Evolutionary conservation across 345 rosid genomes (phyloP).

Genomic region (Limnanthes douglasii): DNA sequence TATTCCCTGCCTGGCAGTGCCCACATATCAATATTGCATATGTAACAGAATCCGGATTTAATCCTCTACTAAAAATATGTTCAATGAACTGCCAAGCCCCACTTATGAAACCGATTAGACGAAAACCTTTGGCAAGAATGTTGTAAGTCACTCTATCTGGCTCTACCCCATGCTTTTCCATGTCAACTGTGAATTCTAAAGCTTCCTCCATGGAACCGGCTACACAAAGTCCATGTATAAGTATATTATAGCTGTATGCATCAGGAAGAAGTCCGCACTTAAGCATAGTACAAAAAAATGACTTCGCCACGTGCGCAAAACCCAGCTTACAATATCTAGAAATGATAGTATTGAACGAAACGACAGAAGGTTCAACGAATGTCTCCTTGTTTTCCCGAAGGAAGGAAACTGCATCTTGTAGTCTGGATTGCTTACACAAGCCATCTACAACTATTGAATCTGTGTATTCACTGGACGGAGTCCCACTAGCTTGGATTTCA

Average conservation of each 20-base stretch:
- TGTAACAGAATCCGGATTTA: slow-evolving; percentile 40
- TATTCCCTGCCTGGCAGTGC: slow-evolving; percentile 39
- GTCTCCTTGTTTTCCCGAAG: slow-evolving; percentile 25
- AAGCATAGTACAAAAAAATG: slow-evolving; percentile 50
- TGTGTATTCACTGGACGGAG: slow-evolving; percentile 26
- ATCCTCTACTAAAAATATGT: slow-evolving; percentile 29
- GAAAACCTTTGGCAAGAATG: slow-evolving; percentile 49
- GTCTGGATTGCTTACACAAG: slow-evolving; percentile 43
- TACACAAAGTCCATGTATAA: slow-evolving; percentile 51
- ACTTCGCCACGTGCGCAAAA: slow-evolving; percentile 45
- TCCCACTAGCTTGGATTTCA: slow-evolving; percentile 21
- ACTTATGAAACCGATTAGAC: slow-evolving; percentile 31
- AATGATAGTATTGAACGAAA: slow-evolving; percentile 62
- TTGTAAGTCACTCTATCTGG: slow-evolving; percentile 64
- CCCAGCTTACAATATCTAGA: slow-evolving; percentile 57
- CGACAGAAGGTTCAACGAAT: slow-evolving; percentile 36
- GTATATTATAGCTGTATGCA: slow-evolving; percentile 60
- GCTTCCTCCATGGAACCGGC: slow-evolving; percentile 74
- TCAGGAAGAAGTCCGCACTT: slow-evolving; percentile 62
- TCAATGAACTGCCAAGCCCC: slow-evolving; percentile 31
- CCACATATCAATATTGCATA: slow-evolving; percentile 41
- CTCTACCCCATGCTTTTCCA: slow-evolving; percentile 47
- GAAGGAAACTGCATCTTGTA: slow-evolving; percentile 45
- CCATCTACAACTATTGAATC: slow-evolving; percentile 58
- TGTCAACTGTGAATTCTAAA: slow-evolving; percentile 27